Evolutionary conservation across 768 basidiomycete species (phyloP), one percentile per base, ranked within the genome.

Genomic region (Tephrocybe sp.): DNA sequence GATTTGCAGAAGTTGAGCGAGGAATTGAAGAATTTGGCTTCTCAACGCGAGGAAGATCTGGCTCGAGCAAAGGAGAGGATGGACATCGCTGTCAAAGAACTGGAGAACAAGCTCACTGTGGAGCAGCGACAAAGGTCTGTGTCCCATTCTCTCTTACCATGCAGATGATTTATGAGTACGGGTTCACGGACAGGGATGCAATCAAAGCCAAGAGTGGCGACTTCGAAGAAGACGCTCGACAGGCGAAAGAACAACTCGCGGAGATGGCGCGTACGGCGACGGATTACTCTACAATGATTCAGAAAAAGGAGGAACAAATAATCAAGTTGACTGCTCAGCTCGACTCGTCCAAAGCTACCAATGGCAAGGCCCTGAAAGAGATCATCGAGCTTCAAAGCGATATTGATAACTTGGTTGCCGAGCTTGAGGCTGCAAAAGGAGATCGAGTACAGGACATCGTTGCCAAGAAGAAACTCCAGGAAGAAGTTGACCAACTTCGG

Each of bases 401-500:
- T 56, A 73, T 90, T 42, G 85, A 85, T 45, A 83, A 79, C 1
- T 69, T 92, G 30, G 75, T 77, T 8, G 75, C 77, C 1, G 85
- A 93, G 61, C 69, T 87, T 15, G 74, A 75, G 4, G 78, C 79
- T 4, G 82, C 82, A 61, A 83, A 76, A 50, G 73, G 76, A 26
- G 84, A 83, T 42, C 73, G 75, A 34, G 63, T 60, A 38, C 68
- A 65, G 65, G 85, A 68, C 30, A 68, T 72, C 1, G 63, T 70
- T 9, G 69, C 77, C 2, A 83, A 81, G 23, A 71, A 71, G 23
- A 88, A 85, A 60, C 73, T 96, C 2, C 85, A 91, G 60, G 79
- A 76, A 34, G 95, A 97, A 67, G 73, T 97, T 10, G 94, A 96
- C 60, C 88, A 91, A 54, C 75, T 98, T 7, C 86, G 94, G 6